phyloP scores from a whole-genome alignment of 2,329 filamentous ascomycete species.

The Colletotrichum ledebouriae region DNA sequence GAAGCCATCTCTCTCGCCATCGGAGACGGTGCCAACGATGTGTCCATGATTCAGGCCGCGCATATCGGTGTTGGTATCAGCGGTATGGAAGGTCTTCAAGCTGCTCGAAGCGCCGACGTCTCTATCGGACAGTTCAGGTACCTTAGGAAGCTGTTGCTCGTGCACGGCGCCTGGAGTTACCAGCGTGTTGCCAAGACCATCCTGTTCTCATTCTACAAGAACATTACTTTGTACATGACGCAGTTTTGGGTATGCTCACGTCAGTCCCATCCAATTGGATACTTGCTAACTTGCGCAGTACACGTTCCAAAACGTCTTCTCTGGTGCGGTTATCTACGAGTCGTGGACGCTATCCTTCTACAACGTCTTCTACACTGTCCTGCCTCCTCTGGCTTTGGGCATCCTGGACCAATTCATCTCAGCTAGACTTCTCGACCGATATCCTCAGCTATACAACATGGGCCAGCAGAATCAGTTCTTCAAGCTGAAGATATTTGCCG shows the following conservation, averaged over 20 bases:
- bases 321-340: conserved; percentile 97
- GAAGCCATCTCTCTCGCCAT: conserved; percentile 94
- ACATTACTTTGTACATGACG: conserved; percentile 98
- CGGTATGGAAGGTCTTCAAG: conserved; percentile 95
- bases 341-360: conserved; percentile 99
- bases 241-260: conserved; percentile 88
- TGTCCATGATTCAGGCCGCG: conserved; percentile 99
- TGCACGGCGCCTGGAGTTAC: conserved; percentile 98
- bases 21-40: conserved; percentile 97
- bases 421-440: conserved; percentile 91
- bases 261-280: not conserved
- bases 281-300: conserved; percentile 68
- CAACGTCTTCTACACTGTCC: conserved; percentile 97
- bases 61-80: conserved; percentile 98
- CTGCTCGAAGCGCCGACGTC: conserved; percentile 94
- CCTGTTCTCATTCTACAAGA: conserved; percentile 99
- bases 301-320: conserved; percentile 98
- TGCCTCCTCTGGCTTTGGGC: conserved; percentile 93
- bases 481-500: conserved; percentile 89
- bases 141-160: conserved; percentile 91
- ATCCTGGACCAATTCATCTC: conserved; percentile 99
- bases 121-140: conserved; percentile 96
- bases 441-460: conserved; percentile 94
- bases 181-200: conserved; percentile 97
- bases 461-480: conserved; percentile 96